Evolutionary conservation across 352 stramenopile species (phyloP).

Genomic region (Phytophthora hibernalis): DNA sequence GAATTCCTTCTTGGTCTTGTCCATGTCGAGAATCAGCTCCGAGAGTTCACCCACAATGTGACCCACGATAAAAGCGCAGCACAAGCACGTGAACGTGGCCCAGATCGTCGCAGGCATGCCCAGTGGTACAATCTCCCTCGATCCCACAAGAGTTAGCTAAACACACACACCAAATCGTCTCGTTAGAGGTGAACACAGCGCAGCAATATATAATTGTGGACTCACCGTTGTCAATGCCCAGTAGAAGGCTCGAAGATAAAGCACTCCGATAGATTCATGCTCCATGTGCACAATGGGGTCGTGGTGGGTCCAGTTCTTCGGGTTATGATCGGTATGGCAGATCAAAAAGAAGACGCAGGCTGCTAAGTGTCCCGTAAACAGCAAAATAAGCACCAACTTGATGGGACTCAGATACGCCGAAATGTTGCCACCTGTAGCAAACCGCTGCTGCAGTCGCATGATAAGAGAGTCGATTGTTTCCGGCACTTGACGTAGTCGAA

Average conservation of each 20-base stretch:
- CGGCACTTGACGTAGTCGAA: conserved; percentile 52
- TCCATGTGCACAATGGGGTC: conserved; percentile 79
- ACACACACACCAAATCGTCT: conserved; percentile 1
- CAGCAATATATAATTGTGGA: not conserved
- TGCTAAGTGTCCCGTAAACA: conserved; percentile 71
- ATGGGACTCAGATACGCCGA: conserved; percentile 69
- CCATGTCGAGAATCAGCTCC: conserved; percentile 79
- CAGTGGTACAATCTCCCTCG: conserved; percentile 71
- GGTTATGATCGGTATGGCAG: conserved; percentile 64
- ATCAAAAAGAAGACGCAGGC: conserved; percentile 80
- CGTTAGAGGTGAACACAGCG: not conserved
- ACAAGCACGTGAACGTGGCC: conserved; percentile 69
- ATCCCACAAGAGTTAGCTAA: conserved; percentile 73
- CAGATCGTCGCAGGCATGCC: conserved; percentile 70
- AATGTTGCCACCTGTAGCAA: conserved; percentile 61
- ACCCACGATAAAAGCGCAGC: conserved; percentile 79
- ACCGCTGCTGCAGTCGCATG: conserved; percentile 70
- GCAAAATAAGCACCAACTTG: conserved; percentile 67
- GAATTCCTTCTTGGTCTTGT: conserved; percentile 77
- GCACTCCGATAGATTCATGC: conserved; percentile 48
- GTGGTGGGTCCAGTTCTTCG: conserved; percentile 72
- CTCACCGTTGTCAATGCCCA: conserved; percentile 77
- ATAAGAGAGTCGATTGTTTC: conserved; percentile 67
- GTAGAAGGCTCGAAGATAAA: conserved; percentile 81
- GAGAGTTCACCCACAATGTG: conserved; percentile 83